Conservation (phyloP, 495 filamentous ascomycete genomes). For the Tuber brumale region DNA sequence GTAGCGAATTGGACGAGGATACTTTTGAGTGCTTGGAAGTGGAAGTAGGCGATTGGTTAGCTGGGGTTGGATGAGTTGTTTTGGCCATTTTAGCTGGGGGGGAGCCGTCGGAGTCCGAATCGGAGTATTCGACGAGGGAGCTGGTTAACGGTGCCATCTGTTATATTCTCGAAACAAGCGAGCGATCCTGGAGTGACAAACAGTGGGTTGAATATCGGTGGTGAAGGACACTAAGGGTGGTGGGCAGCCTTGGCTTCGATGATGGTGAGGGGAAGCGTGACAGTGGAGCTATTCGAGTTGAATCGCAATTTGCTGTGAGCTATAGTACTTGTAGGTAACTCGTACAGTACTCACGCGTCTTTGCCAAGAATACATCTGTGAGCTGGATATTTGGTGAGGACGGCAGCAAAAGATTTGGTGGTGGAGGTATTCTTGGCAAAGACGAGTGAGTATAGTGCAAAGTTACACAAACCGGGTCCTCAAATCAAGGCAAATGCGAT, state of each 20-base stretch:
- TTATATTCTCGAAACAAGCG: background rate
- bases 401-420: too few species aligned
- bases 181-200: background rate
- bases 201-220: background rate
- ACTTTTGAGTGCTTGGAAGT: background rate
- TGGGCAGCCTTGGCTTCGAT: background rate
- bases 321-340: background rate
- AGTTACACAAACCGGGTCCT: too few species aligned
- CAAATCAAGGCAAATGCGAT: too few species aligned
- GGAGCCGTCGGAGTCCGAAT: constrained; percentile 49
- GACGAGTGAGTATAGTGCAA: too few species aligned
- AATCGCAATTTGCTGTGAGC: background rate
- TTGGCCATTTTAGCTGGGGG: constrained; percentile 23
- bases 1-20: constrained; percentile 48
- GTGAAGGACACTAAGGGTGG: background rate
- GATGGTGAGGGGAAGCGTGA: background rate
- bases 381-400: too few species aligned
- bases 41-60: constrained; percentile 39
- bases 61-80: constrained; percentile 21
- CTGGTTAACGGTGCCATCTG: constrained; percentile 15
- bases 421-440: too few species aligned
- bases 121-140: constrained; percentile 67
- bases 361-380: too few species aligned
- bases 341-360: too few species aligned
- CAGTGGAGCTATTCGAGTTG: background rate